Evolutionary conservation across 768 basidiomycete genomes (phyloP).

Genomic region (Tulasnella calospora): DNA sequence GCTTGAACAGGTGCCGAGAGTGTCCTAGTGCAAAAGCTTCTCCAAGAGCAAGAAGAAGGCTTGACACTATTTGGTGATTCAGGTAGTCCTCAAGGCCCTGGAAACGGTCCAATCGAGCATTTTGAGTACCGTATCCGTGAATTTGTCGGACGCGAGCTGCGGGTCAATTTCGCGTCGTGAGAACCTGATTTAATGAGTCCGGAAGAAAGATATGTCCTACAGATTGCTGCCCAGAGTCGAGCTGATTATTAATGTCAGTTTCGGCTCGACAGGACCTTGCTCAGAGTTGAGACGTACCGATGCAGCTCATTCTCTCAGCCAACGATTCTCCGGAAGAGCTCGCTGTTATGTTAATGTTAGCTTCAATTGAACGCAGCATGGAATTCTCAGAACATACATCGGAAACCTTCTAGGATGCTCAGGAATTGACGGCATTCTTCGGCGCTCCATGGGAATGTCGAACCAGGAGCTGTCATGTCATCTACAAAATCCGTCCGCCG

Average conservation of each 20-base stretch:
- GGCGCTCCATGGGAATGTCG: background rate
- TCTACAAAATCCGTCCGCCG: background rate
- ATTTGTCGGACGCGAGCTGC: conserved; percentile 14
- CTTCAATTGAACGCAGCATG: background rate
- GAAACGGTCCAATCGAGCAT: background rate
- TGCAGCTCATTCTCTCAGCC: background rate
- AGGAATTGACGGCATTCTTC: background rate
- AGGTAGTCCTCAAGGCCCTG: background rate
- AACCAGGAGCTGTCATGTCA: background rate
- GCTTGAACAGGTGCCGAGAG: background rate
- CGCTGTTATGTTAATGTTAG: background rate
- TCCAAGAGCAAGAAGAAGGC: background rate
- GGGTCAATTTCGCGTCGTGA: background rate
- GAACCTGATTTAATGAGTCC: background rate
- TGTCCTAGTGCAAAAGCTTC: background rate
- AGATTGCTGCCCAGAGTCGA: background rate
- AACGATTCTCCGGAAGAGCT: background rate
- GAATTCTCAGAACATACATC: background rate
- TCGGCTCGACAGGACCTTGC: background rate
- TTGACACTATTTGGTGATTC: background rate
- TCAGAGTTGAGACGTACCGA: background rate
- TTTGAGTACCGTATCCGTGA: background rate
- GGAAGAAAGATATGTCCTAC: background rate
- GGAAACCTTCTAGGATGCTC: background rate
- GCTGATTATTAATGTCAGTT: background rate